phyloP scores from a whole-genome alignment of 73 alveolate species.

The Paramecium caudatum region DNA sequence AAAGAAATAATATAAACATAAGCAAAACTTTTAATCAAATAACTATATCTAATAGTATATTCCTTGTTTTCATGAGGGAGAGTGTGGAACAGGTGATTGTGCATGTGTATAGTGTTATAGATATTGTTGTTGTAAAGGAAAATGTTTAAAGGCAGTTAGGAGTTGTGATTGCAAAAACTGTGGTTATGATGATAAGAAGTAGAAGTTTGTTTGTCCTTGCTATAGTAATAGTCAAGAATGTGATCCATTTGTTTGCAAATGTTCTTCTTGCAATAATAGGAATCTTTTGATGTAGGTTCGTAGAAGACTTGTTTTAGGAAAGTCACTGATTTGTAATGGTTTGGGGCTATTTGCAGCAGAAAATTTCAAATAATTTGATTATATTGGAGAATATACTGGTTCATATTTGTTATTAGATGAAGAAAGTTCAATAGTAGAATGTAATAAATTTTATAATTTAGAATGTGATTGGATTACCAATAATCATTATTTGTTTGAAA shows the following conservation, averaged over 20 bases:
- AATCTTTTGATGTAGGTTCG: background rate
- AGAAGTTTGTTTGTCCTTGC: constrained; percentile 37
- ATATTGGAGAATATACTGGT: constrained; percentile 30
- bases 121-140: constrained; percentile 56
- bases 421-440: constrained; percentile 13
- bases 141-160: background rate
- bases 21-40: background rate
- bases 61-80: constrained; percentile 66
- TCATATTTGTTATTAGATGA: constrained; percentile 18
- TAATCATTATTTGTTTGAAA: constrained; percentile 31
- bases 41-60: background rate
- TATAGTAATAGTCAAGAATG: constrained; percentile 17
- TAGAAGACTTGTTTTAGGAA: background rate
- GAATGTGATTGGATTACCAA: constrained; percentile 44
- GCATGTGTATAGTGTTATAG: constrained; percentile 21
- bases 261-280: background rate
- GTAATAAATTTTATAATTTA: background rate
- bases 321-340: constrained; percentile 25
- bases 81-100: constrained; percentile 37
- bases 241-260: constrained; percentile 38
- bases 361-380: constrained; percentile 19
- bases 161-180: constrained; percentile 38
- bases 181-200: constrained; percentile 40
- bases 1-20: background rate
- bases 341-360: constrained; percentile 46